phyloP scores from a whole-genome alignment of 2,329 filamentous ascomycete genomes.

The Aureobasidium musti region DNA sequence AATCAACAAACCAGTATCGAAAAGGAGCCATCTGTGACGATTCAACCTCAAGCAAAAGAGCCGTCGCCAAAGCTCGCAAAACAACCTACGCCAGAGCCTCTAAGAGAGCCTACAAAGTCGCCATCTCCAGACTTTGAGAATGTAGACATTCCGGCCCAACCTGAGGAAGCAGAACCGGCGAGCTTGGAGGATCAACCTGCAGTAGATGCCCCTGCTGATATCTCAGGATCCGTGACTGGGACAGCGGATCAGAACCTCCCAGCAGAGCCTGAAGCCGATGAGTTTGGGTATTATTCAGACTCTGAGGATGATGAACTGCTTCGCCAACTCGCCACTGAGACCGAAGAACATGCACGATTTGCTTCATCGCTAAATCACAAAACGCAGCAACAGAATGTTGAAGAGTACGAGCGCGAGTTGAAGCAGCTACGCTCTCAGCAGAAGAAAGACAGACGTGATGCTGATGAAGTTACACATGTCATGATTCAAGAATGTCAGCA shows the following conservation, averaged over 20 bases:
- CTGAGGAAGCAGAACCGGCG: slow-evolving; percentile 1
- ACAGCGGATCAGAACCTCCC: slow-evolving; percentile 35
- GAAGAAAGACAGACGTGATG: slow-evolving; percentile 92
- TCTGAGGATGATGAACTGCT: slow-evolving; percentile 91
- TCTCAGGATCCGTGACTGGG: slow-evolving; percentile 20
- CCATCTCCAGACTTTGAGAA: slow-evolving; percentile 54
- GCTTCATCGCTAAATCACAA: slow-evolving; percentile 82
- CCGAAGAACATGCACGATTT: slow-evolving; percentile 91
- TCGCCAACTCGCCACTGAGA: slow-evolving; percentile 81
- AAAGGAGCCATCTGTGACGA: background rate
- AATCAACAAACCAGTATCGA: slow-evolving; percentile 35
- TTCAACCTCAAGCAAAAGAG: slow-evolving; percentile 9
- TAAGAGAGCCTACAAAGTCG: slow-evolving; percentile 29
- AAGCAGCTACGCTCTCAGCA: slow-evolving; percentile 88
- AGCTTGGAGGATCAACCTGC: background rate
- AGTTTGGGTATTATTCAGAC: slow-evolving; percentile 64
- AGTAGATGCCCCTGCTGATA: background rate
- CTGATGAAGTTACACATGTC: slow-evolving; percentile 92
- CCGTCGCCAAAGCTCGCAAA: slow-evolving; percentile 32
- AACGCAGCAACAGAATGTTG: slow-evolving; percentile 66
- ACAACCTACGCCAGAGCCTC: slow-evolving; percentile 31
- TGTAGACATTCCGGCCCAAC: slow-evolving; percentile 43
- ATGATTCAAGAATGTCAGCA: slow-evolving; percentile 97
- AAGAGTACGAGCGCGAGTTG: slow-evolving; percentile 84
- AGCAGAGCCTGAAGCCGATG: slow-evolving; percentile 38